These are phyloP conservation scores for Exophiala spinifera DNA, from an alignment of 2,329 filamentous ascomycete genomes.

Conservation along the genomic window DNA sequence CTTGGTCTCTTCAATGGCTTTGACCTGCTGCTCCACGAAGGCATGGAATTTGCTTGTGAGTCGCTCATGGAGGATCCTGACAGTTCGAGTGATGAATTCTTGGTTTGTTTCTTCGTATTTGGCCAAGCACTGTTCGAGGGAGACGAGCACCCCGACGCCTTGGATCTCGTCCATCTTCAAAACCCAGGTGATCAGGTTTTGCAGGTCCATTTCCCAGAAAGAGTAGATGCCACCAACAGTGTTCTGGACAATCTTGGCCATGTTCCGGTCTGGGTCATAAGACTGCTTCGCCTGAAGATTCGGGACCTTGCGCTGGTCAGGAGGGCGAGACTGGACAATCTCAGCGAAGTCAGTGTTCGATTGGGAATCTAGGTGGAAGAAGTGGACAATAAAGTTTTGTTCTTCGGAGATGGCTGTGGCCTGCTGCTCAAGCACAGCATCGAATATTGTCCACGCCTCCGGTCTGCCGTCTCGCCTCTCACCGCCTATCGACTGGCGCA, in stretches of 20 bases:
- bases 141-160: conserved; percentile 80
- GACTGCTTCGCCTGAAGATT: conserved; percentile 71
- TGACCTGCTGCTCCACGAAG: conserved; percentile 92
- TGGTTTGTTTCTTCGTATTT: conserved; percentile 87
- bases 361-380: conserved; percentile 89
- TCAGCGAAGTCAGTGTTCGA: conserved; percentile 81
- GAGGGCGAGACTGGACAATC: conserved; percentile 62
- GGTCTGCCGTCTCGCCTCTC: conserved; percentile 64
- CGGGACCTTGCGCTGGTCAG: conserved; percentile 66
- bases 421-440: conserved; percentile 74
- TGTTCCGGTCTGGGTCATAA: conserved; percentile 82
- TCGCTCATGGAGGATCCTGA: conserved; percentile 75
- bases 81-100: conserved; percentile 76
- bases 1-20: conserved; percentile 95
- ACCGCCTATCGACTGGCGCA: conserved; percentile 37
- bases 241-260: conserved; percentile 79
- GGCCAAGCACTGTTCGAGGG: conserved; percentile 73
- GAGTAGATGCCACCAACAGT: conserved; percentile 86
- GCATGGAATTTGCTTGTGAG: conserved; percentile 75
- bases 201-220: conserved; percentile 75
- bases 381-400: conserved; percentile 95
- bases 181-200: conserved; percentile 79
- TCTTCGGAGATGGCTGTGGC: conserved; percentile 83
- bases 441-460: conserved; percentile 77
- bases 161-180: conserved; percentile 80